phyloP scores from a whole-genome alignment of 78 protist species.

The Dictyostelium capitatum region DNA sequence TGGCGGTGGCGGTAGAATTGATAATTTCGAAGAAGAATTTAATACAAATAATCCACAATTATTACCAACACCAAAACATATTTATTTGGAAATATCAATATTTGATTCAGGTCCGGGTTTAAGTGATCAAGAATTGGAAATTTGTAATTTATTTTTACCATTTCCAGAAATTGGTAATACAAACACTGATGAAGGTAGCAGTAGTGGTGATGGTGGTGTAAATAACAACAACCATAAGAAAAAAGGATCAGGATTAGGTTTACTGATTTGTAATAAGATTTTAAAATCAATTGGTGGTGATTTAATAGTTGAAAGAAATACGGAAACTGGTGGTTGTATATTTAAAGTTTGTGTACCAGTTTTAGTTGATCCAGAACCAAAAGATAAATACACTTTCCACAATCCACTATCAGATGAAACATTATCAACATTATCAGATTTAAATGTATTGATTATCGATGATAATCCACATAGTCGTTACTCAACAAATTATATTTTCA shows the following conservation, averaged over 20 bases:
- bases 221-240: background rate
- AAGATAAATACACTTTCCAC: slow-evolving; percentile 4
- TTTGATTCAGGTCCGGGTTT: slow-evolving; percentile 64
- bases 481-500: background rate
- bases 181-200: no score
- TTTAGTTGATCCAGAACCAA: background rate
- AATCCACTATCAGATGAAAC: background rate
- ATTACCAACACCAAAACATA: background rate
- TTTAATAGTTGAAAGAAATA: slow-evolving; percentile 3
- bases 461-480: slow-evolving; percentile 15
- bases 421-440: background rate
- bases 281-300: slow-evolving; percentile 43
- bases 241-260: slow-evolving; percentile 59
- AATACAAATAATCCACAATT: background rate
- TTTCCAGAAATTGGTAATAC: slow-evolving; percentile 21
- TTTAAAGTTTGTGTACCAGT: slow-evolving; percentile 2
- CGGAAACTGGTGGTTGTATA: slow-evolving; percentile 20
- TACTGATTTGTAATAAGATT: slow-evolving; percentile 39
- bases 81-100: slow-evolving; percentile 46
- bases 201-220: no score
- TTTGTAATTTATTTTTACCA: slow-evolving; percentile 56
- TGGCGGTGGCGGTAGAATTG: background rate
- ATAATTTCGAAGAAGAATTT: background rate
- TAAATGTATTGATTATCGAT: slow-evolving; percentile 23
- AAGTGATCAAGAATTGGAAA: slow-evolving; percentile 33